phyloP scores from a whole-genome alignment of 2,329 filamentous ascomycete species.

The Exophiala lecanii-corni region DNA sequence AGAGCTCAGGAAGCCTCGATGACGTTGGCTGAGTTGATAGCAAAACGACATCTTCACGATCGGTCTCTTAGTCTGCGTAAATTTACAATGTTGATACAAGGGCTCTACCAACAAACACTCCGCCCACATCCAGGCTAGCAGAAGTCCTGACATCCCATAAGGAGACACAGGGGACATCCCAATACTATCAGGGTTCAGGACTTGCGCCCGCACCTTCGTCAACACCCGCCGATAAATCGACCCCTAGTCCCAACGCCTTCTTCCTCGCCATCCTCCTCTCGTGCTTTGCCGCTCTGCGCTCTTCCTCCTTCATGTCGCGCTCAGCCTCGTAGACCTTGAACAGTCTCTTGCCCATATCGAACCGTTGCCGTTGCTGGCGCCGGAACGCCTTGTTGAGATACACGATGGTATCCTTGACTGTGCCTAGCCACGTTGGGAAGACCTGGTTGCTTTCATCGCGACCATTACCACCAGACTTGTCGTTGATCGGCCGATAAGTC shows the following conservation, averaged over 20 bases:
- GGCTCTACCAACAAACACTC: too few species aligned
- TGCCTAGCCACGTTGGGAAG: constrained; percentile 6
- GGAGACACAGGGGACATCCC: too few species aligned
- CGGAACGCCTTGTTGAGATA: constrained; percentile 7
- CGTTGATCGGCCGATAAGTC: too few species aligned
- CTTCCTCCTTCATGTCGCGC: constrained; percentile 17
- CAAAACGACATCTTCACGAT: background rate
- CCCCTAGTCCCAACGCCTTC: background rate
- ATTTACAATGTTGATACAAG: too few species aligned
- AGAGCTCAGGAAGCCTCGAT: too few species aligned
- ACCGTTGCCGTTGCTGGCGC: constrained; percentile 6
- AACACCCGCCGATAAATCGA: background rate
- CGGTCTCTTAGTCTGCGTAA: too few species aligned
- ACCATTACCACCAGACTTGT: background rate
- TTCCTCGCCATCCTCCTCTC: constrained; percentile 18
- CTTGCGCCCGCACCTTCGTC: too few species aligned
- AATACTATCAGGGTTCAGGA: too few species aligned
- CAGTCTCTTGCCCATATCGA: constrained; percentile 12
- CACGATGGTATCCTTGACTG: constrained; percentile 7
- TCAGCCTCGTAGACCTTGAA: constrained; percentile 17
- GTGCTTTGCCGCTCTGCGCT: constrained; percentile 15
- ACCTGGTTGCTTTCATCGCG: background rate
- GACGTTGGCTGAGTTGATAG: background rate
- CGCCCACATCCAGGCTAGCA: too few species aligned
- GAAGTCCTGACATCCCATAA: too few species aligned